A percentile compares a stretch with the other conserved stretches of the same genome.
These are phyloP conservation scores for Hypoxylon cercidicola DNA, from an alignment of 495 filamentous ascomycete species.

Conservation along the genomic window DNA sequence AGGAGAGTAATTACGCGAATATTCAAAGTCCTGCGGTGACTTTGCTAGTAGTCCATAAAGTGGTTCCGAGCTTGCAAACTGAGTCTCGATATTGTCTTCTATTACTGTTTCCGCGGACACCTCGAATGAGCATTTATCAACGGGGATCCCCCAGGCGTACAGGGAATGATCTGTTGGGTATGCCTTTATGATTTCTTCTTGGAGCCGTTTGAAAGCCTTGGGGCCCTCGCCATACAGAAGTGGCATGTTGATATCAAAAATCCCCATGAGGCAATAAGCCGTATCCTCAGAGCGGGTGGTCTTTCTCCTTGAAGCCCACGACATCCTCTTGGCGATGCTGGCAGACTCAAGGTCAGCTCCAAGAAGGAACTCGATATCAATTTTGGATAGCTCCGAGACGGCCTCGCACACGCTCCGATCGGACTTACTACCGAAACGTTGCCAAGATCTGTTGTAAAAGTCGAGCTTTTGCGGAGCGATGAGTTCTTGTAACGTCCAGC, in stretches of 20 bases:
- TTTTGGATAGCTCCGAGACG: not conserved
- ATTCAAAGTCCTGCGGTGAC: not conserved
- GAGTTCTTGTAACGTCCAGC: conserved; percentile 3
- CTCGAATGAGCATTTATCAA: not conserved
- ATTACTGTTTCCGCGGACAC: not conserved
- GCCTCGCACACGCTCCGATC: not conserved
- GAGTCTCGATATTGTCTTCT: not conserved
- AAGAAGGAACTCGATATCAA: not conserved
- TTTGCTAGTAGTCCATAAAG: not conserved
- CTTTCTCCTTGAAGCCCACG: conserved; percentile 32
- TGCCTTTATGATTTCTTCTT: conserved; percentile 33
- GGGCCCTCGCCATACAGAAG: conserved; percentile 28
- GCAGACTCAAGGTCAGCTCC: not conserved
- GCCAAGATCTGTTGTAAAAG: not conserved
- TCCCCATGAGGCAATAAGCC: conserved; percentile 34
- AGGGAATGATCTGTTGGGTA: conserved; percentile 23
- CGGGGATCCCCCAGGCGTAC: conserved; percentile 15
- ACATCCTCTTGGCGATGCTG: conserved; percentile 28
- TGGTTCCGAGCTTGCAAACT: not conserved
- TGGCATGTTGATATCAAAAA: conserved; percentile 37
- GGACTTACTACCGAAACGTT: not conserved
- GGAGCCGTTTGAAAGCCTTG: conserved; percentile 26
- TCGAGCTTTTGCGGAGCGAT: not conserved
- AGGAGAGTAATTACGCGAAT: not conserved
- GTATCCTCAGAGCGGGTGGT: conserved; percentile 35